phyloP scores from a whole-genome alignment of 2,329 filamentous ascomycete species.

The Penicillium nordicum region DNA sequence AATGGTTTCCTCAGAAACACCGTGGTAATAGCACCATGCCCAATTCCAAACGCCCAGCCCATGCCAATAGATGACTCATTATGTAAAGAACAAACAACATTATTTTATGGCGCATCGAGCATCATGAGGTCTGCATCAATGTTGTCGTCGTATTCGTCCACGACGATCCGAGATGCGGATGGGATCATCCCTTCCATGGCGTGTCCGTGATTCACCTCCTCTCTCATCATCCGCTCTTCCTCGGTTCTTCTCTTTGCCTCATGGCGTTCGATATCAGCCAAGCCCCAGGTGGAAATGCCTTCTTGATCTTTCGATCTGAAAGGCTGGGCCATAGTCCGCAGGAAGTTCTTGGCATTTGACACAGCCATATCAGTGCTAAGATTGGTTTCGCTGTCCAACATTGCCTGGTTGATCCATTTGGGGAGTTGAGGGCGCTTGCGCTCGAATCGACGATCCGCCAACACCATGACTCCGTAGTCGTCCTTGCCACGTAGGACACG shows the following conservation, averaged over 20 bases:
- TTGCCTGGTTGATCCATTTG: slow-evolving; percentile 91
- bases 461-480: slow-evolving; percentile 99
- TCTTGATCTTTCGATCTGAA: slow-evolving; percentile 81
- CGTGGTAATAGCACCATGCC: slow-evolving; percentile 21
- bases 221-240: slow-evolving; percentile 62
- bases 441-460: slow-evolving; percentile 88
- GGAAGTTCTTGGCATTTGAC: slow-evolving; percentile 80
- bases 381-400: slow-evolving; percentile 81
- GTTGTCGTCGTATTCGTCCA: slow-evolving; percentile 41
- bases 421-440: slow-evolving; percentile 88
- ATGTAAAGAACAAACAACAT: slow-evolving; percentile 8
- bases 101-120: slow-evolving; percentile 35
- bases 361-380: slow-evolving; percentile 95
- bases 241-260: slow-evolving; percentile 66
- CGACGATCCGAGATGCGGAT: slow-evolving; percentile 23
- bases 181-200: slow-evolving; percentile 22
- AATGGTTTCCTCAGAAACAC: slow-evolving; percentile 15
- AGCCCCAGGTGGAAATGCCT: slow-evolving; percentile 88
- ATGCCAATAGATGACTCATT: slow-evolving; percentile 5
- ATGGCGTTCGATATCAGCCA: slow-evolving; percentile 72
- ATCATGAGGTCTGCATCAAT: slow-evolving; percentile 46
- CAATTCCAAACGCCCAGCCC: slow-evolving; percentile 16
- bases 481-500: slow-evolving; percentile 94
- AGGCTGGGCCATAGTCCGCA: slow-evolving; percentile 87
- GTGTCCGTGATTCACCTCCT: slow-evolving; percentile 39